Evolutionary conservation across 2,329 filamentous ascomycete genomes (phyloP).

Genomic region (Neocatenulostroma microsporum): DNA sequence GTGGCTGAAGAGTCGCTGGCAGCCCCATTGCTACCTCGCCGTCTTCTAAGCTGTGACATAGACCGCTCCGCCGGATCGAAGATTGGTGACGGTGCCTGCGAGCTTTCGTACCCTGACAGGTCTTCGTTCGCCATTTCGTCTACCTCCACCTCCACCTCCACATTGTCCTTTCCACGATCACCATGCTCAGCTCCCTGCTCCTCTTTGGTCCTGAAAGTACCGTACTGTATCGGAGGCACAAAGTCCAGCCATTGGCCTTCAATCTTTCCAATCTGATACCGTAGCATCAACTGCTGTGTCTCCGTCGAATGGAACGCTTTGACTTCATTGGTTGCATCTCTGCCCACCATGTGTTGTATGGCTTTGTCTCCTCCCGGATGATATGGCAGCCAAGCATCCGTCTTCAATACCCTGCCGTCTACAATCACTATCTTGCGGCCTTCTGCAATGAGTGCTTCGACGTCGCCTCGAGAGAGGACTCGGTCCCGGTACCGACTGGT

Average conservation of each 20-base stretch:
- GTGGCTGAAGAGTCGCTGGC: conserved; percentile 46
- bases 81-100: conserved; percentile 50
- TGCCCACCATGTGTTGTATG: conserved; percentile 75
- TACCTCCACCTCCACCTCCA: conserved; percentile 25
- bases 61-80: conserved; percentile 48
- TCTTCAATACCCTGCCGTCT: conserved; percentile 72
- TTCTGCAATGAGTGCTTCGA: conserved; percentile 76
- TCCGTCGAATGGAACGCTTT: conserved; percentile 85
- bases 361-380: conserved; percentile 90
- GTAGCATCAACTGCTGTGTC: conserved; percentile 66
- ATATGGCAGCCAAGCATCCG: conserved; percentile 79
- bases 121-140: conserved; percentile 22
- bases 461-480: conserved; percentile 28
- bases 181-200: conserved; percentile 28
- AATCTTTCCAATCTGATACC: conserved; percentile 75
- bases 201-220: conserved; percentile 56
- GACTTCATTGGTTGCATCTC: conserved; percentile 77
- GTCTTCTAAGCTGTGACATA: conserved; percentile 27
- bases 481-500: conserved; percentile 14
- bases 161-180: too few relatives aligned
- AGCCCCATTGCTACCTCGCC: conserved; percentile 27
- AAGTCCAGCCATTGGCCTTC: conserved; percentile 83
- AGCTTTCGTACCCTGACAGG: conserved; percentile 47
- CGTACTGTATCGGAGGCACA: conserved; percentile 83
- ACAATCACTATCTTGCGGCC: conserved; percentile 74